A percentile compares a stretch with the other conserved stretches of the same genome.
phyloP scores from a whole-genome alignment of 805 yeast species.

The Hanseniaspora vineae region DNA sequence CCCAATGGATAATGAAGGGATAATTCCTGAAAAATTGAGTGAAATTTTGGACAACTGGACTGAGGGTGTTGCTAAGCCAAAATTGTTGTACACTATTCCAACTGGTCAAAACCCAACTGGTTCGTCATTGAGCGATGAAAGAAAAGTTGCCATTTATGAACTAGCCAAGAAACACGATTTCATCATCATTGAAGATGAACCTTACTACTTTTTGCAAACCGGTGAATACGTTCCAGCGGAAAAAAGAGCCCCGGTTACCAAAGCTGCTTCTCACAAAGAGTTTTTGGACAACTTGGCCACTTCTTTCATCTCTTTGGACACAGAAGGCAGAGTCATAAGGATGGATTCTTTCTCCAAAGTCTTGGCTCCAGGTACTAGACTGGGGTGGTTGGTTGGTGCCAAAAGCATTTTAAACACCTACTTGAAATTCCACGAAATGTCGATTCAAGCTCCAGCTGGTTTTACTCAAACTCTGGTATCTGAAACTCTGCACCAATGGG shows the following conservation, averaged over 20 bases:
- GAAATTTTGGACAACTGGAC: conserved; percentile 56
- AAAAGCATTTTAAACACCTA: conserved; percentile 47
- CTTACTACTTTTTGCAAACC: conserved; percentile 94
- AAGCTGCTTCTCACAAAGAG: conserved; percentile 38
- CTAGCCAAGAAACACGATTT: conserved; percentile 79
- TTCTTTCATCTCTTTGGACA: conserved; percentile 62
- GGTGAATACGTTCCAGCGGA: conserved; percentile 46
- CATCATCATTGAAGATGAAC: conserved; percentile 87
- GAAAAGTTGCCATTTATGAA: conserved; percentile 66
- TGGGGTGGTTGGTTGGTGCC: conserved; percentile 85
- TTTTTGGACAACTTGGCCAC: conserved; percentile 57
- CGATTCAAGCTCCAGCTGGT: conserved; percentile 73
- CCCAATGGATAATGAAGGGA: conserved; percentile 67
- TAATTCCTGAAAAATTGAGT: conserved; percentile 59
- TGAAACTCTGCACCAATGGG: conserved; percentile 75
- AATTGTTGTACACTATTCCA: conserved; percentile 76
- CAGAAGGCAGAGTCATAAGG: conserved; percentile 82
- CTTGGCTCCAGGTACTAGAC: conserved; percentile 79
- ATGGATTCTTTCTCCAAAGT: conserved; percentile 87
- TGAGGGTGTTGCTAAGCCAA: conserved; percentile 55
- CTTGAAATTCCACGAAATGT: conserved; percentile 64
- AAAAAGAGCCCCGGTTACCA: conserved; percentile 15
- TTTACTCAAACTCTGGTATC: conserved; percentile 59
- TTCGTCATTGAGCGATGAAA: conserved; percentile 59
- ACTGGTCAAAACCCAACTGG: conserved; percentile 99